Evolutionary conservation across 768 basidiomycete species (phyloP).

Genomic region (Gymnopilus junonius): DNA sequence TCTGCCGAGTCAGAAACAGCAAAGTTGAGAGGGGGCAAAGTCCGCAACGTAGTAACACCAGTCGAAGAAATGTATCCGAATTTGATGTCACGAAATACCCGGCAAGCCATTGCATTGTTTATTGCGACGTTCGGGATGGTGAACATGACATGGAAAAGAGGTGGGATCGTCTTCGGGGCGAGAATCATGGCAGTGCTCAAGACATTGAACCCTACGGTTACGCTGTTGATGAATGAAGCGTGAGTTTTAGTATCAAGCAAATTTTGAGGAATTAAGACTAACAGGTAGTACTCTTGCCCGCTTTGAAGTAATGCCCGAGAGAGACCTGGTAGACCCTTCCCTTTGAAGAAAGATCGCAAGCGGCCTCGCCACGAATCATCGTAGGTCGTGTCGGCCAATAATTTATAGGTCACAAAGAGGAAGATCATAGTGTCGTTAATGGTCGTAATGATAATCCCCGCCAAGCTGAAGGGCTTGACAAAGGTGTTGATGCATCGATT

Average conservation of each 20-base stretch:
- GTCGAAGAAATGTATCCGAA: slow-evolving; percentile 1
- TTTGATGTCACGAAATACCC: slow-evolving; percentile 38
- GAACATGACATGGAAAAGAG: slow-evolving; percentile 26
- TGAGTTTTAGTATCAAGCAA: background rate
- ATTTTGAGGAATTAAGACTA: slow-evolving; percentile 3
- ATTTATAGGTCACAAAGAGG: slow-evolving; percentile 34
- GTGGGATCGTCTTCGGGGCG: slow-evolving; percentile 17
- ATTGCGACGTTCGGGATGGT: slow-evolving; percentile 32
- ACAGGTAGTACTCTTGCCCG: slow-evolving; percentile 45
- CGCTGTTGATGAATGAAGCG: slow-evolving; percentile 18
- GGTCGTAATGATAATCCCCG: slow-evolving; percentile 30
- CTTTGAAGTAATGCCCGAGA: slow-evolving; percentile 37
- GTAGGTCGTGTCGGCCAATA: slow-evolving; percentile 23
- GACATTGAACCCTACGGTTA: slow-evolving; percentile 36
- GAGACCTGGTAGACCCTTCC: slow-evolving; percentile 32
- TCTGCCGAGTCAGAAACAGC: background rate
- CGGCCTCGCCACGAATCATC: slow-evolving; percentile 7
- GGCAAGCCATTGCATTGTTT: slow-evolving; percentile 17
- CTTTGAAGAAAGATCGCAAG: slow-evolving; percentile 24
- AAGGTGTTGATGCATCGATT: slow-evolving; percentile 31
- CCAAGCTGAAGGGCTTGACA: slow-evolving; percentile 27
- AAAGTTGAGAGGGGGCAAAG: background rate
- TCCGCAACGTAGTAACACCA: background rate
- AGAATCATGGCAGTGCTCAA: slow-evolving; percentile 25
- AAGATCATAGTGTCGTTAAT: slow-evolving; percentile 39